These are phyloP conservation scores for Croton laevigatus DNA, from an alignment of 441 rosid species.

Conservation along the genomic window DNA sequence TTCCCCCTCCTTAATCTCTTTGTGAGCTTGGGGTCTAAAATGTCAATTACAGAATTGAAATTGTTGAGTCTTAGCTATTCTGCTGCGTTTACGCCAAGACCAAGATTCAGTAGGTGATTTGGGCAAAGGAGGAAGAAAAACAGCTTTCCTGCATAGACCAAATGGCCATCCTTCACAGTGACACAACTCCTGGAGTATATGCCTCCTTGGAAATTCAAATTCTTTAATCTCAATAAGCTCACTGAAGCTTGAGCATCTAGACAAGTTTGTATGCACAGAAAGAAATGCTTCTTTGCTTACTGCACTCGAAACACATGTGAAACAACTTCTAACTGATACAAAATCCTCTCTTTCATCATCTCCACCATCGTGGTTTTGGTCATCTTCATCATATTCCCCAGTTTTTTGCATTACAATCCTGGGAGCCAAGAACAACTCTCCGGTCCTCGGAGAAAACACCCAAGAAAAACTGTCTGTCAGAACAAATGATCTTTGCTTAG, in stretches of 20 bases:
- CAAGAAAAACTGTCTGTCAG: constrained; percentile 45
- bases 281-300: constrained; percentile 50
- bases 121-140: constrained; percentile 80
- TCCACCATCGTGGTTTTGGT: neutral
- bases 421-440: constrained; percentile 32
- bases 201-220: constrained; percentile 36
- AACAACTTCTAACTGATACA: constrained; percentile 57
- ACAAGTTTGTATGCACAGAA: constrained; percentile 55
- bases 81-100: constrained; percentile 65
- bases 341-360: constrained; percentile 48
- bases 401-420: constrained; percentile 23
- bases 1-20: neutral
- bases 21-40: neutral
- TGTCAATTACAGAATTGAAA: neutral
- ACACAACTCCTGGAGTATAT: constrained; percentile 62
- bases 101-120: constrained; percentile 90
- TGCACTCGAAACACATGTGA: constrained; percentile 64
- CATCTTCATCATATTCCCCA: neutral
- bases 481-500: constrained; percentile 45
- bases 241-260: constrained; percentile 54
- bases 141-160: constrained; percentile 71
- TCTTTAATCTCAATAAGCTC: constrained; percentile 37
- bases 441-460: constrained; percentile 42
- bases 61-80: constrained; percentile 26
- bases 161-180: constrained; percentile 94